Evolutionary conservation across 2,329 filamentous ascomycete species (phyloP), one percentile per base, ranked within the genome.

Genomic region (Monosporascus sp.): DNA sequence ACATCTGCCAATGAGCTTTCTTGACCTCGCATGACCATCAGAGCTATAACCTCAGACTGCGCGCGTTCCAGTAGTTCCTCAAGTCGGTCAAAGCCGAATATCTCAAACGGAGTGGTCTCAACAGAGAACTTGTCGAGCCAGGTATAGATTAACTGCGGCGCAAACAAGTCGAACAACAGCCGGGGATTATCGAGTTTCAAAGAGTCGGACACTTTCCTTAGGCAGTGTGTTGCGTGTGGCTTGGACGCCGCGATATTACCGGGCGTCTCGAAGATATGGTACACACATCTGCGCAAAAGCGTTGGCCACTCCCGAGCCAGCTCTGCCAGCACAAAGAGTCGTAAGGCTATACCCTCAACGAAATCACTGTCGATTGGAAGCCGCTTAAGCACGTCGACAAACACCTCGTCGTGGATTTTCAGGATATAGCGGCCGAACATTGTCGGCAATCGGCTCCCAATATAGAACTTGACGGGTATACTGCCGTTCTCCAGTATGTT

Each of bases 211-310:
- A 97, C 84, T 14, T 80, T 76, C 5, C 70, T 68, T 44, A 97
- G 76, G 61, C 90, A 95, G 50, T 80, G 80, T 52, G 81, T 82
- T 1, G 93, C 92, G 71, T 97, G 88, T 20, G 77, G 74, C 20
- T 79, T 76, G 7, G 88, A 87, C 11, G 74, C 71, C 3, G 79
- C 72, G 15, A 96, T 82, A 53, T 85, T 84, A 1, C 88, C 90
- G 2, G 92, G 89, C 0, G 88, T 91, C 68, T 97, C 94, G 62
- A 97, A 96, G 22, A 97, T 91, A 68, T 94, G 88, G 68, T 97
- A 99, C 18, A 96, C 88, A 59, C 91, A 91, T 58, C 88, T 85
- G 50, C 92, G 86, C 44, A 97, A 78, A 20, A 97, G 77, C 0
- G 92, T 96, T 55, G 91, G 86, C 89, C 93, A 97, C 49, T 78